phyloP scores from a whole-genome alignment of 768 basidiomycete genomes.

The Thelephora aurantiotincta region DNA sequence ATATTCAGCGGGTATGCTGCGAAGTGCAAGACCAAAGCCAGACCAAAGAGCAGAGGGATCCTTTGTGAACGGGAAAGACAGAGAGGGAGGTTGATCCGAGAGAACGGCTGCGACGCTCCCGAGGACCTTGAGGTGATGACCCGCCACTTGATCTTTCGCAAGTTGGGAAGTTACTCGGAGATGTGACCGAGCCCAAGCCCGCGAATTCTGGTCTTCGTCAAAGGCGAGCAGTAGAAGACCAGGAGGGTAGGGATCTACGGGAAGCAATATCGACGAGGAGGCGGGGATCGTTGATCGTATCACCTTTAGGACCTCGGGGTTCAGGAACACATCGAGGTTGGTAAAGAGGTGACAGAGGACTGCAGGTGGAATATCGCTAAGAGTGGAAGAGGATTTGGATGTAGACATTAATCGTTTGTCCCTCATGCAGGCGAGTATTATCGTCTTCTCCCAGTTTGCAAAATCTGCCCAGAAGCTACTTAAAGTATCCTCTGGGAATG shows the following conservation, averaged over 20 bases:
- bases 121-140: constrained; percentile 32
- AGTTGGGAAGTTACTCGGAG: constrained; percentile 28
- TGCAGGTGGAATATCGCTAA: constrained; percentile 33
- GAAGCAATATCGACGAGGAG: constrained; percentile 34
- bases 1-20: constrained; percentile 34
- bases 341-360: constrained; percentile 48
- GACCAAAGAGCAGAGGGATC: constrained; percentile 40
- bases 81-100: constrained; percentile 4
- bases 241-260: constrained; percentile 35
- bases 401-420: constrained; percentile 14
- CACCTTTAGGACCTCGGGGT: constrained; percentile 29
- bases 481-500: constrained; percentile 37
- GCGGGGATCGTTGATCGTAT: constrained; percentile 22
- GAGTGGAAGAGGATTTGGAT: constrained; percentile 8
- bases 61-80: constrained; percentile 17
- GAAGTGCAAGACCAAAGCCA: constrained; percentile 28
- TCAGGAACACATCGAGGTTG: constrained; percentile 42
- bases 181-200: constrained; percentile 46
- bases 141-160: constrained; percentile 28
- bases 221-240: constrained; percentile 47
- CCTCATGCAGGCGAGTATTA: constrained; percentile 35
- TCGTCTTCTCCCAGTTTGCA: constrained; percentile 48
- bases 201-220: constrained; percentile 30
- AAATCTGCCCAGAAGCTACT: constrained; percentile 46
- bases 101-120: constrained; percentile 20